Conservation (phyloP, 78 protist species). For the Tieghemostelium lacteum region DNA sequence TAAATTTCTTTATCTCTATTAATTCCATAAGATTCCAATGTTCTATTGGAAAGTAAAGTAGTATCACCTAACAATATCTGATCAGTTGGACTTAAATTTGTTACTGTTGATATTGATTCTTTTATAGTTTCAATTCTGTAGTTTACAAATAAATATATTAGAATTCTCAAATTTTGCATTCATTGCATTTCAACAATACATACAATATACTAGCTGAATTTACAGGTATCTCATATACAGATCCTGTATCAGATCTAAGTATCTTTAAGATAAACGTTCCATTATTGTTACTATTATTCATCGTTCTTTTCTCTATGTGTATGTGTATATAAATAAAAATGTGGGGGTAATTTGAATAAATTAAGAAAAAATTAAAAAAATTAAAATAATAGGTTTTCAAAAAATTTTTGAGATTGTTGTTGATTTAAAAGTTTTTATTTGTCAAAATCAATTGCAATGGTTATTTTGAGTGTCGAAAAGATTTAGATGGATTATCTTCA, state of each 20-base stretch:
- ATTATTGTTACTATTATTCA: too few relatives aligned
- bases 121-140: conserved; percentile 33
- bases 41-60: conserved; percentile 23
- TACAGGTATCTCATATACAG: conserved; percentile 54
- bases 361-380: too few relatives aligned
- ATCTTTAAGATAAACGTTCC: too few relatives aligned
- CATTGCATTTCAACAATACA: not conserved
- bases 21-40: conserved; percentile 32
- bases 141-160: not conserved
- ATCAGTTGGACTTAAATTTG: conserved; percentile 6
- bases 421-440: too few relatives aligned
- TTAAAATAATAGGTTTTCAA: too few relatives aligned
- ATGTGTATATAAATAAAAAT: too few relatives aligned
- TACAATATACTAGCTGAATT: conserved; percentile 48
- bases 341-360: too few relatives aligned
- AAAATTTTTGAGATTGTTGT: too few relatives aligned
- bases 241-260: conserved; percentile 14
- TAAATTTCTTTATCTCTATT: conserved; percentile 48
- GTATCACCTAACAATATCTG: conserved; percentile 41
- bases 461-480: too few relatives aligned
- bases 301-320: too few relatives aligned
- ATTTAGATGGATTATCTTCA: too few relatives aligned
- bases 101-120: conserved; percentile 20
- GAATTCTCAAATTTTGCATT: not conserved
- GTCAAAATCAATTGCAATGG: too few relatives aligned